These are phyloP conservation scores for Apophysomyces ossiformis DNA, from an alignment of 371 early-diverging fungal species.

Conservation along the genomic window DNA sequence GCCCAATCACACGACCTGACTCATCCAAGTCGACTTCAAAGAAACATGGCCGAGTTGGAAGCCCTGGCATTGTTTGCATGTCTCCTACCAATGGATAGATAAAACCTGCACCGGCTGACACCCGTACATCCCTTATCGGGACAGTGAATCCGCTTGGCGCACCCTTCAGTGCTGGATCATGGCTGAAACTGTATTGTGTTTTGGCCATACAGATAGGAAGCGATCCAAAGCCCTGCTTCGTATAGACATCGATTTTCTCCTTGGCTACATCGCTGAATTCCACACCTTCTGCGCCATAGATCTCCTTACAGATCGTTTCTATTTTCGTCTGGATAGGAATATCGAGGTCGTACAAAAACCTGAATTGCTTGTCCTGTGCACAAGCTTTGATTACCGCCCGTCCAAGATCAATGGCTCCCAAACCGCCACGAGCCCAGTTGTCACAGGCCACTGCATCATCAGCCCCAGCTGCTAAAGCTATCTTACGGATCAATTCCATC, in stretches of 20 bases:
- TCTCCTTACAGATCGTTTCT: constrained; percentile 81
- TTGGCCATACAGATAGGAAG: constrained; percentile 97
- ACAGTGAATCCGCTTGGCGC: constrained; percentile 90
- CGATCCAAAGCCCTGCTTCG: constrained; percentile 77
- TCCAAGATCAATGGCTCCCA: constrained; percentile 85
- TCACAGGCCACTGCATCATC: constrained; percentile 78
- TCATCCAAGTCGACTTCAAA: constrained; percentile 93
- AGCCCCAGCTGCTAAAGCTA: constrained; percentile 88
- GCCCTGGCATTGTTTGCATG: constrained; percentile 97
- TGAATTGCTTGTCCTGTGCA: constrained; percentile 60
- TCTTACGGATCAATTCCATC: constrained; percentile 70
- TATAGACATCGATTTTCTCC: constrained; percentile 79
- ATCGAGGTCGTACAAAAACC: constrained; percentile 80
- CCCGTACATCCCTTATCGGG: constrained; percentile 91
- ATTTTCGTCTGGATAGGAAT: constrained; percentile 83
- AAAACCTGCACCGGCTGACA: constrained; percentile 93
- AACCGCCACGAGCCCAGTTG: constrained; percentile 92
- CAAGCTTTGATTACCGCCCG: constrained; percentile 80
- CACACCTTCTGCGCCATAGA: constrained; percentile 92
- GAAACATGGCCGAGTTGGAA: constrained; percentile 94
- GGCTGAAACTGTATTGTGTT: constrained; percentile 89
- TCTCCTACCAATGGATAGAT: constrained; percentile 91
- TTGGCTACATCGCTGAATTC: constrained; percentile 77
- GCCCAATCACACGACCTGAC: constrained; percentile 77
- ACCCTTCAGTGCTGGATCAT: constrained; percentile 87